These are phyloP conservation scores for Aurantiochytrium sp. DNA, from an alignment of 108 stramenopile species.

Conservation along the genomic window DNA sequence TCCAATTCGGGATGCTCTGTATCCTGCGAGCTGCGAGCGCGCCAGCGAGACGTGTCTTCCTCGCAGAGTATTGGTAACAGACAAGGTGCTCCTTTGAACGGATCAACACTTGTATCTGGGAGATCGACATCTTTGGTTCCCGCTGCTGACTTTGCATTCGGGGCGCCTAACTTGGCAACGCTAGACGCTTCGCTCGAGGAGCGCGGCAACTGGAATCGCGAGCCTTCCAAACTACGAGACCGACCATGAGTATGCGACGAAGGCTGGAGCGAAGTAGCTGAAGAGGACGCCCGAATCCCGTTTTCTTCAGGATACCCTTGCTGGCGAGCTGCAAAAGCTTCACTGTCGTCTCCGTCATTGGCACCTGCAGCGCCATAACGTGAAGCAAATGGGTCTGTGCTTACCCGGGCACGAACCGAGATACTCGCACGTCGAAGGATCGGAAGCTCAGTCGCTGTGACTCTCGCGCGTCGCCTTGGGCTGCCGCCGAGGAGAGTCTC, in stretches of 20 bases:
- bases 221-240: background rate
- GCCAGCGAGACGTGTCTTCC: background rate
- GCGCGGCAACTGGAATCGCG: background rate
- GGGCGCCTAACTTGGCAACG: background rate
- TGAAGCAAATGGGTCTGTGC: background rate
- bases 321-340: background rate
- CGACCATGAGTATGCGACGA: background rate
- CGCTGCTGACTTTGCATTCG: too few relatives aligned
- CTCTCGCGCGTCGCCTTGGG: background rate
- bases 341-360: background rate
- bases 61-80: background rate
- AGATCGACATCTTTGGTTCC: background rate
- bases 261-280: background rate
- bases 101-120: background rate
- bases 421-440: background rate
- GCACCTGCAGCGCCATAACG: background rate
- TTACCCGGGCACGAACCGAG: background rate
- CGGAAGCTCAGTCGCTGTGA: background rate
- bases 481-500: too few relatives aligned
- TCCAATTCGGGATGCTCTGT: background rate
- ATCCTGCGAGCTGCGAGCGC: background rate
- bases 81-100: background rate
- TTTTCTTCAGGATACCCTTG: background rate
- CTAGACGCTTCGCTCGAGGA: background rate
- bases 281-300: background rate